These are phyloP conservation scores for Penicillium cosmopolitanum DNA, from an alignment of 495 filamentous ascomycete species.

Conservation along the genomic window DNA sequence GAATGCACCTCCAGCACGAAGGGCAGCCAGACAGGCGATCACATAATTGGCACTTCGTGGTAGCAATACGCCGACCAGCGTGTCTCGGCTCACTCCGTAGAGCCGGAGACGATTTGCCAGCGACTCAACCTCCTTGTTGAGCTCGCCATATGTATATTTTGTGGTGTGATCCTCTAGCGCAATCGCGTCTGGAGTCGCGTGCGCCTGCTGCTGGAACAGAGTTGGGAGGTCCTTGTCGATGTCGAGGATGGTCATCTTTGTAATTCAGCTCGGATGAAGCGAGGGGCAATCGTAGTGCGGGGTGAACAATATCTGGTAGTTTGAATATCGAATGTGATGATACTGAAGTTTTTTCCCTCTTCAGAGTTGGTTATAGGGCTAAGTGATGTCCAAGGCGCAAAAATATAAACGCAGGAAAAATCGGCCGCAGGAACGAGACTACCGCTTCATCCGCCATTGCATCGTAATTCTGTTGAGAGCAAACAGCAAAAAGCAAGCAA, in stretches of 20 bases:
- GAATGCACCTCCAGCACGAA: slow-evolving; percentile 71
- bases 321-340: neutral
- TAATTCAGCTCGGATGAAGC: neutral
- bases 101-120: slow-evolving; percentile 58
- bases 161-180: slow-evolving; percentile 62
- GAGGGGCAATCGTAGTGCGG: neutral
- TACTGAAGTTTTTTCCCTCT: neutral
- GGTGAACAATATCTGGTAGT: neutral
- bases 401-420: slow-evolving; percentile 2
- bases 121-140: slow-evolving; percentile 58
- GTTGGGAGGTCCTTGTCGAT: slow-evolving; percentile 64
- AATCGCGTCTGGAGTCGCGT: slow-evolving; percentile 58
- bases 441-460: slow-evolving; percentile 1
- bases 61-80: slow-evolving; percentile 65
- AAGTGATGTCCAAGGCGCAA: slow-evolving; percentile 7
- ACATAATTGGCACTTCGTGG: slow-evolving; percentile 71
- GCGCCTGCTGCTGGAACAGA: slow-evolving; percentile 61
- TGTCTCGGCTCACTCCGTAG: slow-evolving; percentile 63
- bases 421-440: neutral
- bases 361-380: neutral
- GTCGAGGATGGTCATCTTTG: slow-evolving; percentile 59
- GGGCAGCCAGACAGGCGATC: slow-evolving; percentile 67
- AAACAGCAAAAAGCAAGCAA: neutral
- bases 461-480: slow-evolving; percentile 11
- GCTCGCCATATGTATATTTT: slow-evolving; percentile 62